Base-by-base conservation (phyloP, 169 alveolate genomes). In the Babesia bigemina region DNA sequence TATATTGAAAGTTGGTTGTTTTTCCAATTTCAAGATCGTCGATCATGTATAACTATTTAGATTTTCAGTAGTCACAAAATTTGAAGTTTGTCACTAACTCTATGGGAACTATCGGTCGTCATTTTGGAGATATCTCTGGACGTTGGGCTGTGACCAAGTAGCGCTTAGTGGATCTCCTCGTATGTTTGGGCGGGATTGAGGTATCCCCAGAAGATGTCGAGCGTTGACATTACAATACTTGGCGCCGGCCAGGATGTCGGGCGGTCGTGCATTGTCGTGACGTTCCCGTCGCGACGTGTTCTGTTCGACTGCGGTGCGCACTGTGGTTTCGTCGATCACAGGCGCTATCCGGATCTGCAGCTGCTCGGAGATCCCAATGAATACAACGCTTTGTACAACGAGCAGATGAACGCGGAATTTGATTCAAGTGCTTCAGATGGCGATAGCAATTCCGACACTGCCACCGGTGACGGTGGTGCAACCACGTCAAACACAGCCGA, bases 241-340 rank as follows among this genome's bases (percentile, higher is more conserved):
- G 99, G 99, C n/a, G 99, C 99, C 10, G 99, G 99, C 8, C 96
- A 96, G 87, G 99, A 97, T 55, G 99, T 98, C n/a, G 99, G 99
- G 16, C 90, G 99, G 47, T 94, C 98, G 59, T 97, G 99, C 77
- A 93, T 97, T 28, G 91, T 96, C 26, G 96, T 96, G 29, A 97
- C 95, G 22, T 87, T 96, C 59, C 96, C 94, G 55, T 95, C 96
- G 44, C 93, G 95, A 79, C 89, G 94, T 44, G 90, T 98, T 16
- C 93, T 97, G 97, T 92, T 98, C 73, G 99, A 98, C 88, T 96
- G 99, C 81, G 99, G 99, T 45, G 92, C 96, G 47, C 99, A 97
- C 85, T 94, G 96, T 94, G 99, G 98, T 16, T 92, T 91, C 70
- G 87, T 91, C 36, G 99, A 96, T 82, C 95, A 94, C 70, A 79